Evolutionary conservation across 306 rosid species (phyloP), one percentile per base, ranked within the genome.

Genomic region (Cicer pinnatifidum): DNA sequence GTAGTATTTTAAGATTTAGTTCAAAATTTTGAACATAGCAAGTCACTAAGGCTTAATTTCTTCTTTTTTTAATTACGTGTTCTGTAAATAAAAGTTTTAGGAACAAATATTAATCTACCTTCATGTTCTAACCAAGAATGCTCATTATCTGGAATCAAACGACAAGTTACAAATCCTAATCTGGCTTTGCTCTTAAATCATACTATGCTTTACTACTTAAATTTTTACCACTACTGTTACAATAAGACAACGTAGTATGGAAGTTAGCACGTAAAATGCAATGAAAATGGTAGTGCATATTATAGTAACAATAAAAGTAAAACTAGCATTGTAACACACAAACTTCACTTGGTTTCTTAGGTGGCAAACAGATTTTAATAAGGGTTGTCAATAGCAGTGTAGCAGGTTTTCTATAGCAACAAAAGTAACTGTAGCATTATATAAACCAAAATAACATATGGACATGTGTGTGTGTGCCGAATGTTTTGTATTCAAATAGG

Each of bases 81-180:
- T 78, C 12, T 15, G 10, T 15, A 44, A 35, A 43, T 28, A 5
- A 13, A 41, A 62, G 9, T 37, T 16, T 15, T 28, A 61, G 8
- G 9, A 71, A 52, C 19, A 19, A 43, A 0, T 60, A 62, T 52
- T 48, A 48, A 48, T 48, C 20, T 38, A 52, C 20, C 39, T 41
- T 41, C 62, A 12, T 38, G 37, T 39, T 61, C 28, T 48, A 44
- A 72, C 66, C 13, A 79, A 45, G 67, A 62, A 60, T 12, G 37
- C 40, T 13, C 6, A 69, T 37, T 13, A 41, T 37, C 33, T 9
- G 15, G 28, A 54, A 75, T 53, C 65, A 33, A 54, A 60, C 3
- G 11, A 67, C 75, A 77, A 50, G 38, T 37, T 47, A 61, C 57
- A 48, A 60, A 47, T 69, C 28, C 60, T 48, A 12, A 77, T 16